Evolutionary conservation across 768 basidiomycete genomes (phyloP), one percentile per base, ranked within the genome.

Genomic region (Tremella mesenterica): DNA sequence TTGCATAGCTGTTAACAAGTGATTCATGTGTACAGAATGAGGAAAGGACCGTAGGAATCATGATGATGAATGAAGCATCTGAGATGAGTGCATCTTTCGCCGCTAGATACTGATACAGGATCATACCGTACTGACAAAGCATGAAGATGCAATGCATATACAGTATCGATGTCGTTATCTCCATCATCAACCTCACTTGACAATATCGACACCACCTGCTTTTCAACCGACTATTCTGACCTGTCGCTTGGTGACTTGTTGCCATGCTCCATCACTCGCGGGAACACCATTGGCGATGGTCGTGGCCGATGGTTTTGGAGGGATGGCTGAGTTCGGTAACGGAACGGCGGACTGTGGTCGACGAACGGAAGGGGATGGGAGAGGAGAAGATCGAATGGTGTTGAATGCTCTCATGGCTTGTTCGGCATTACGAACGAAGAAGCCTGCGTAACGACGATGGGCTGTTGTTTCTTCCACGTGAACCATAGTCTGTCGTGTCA

Each of bases 381-480:
- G 70, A 27, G 83, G 81, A 29, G 76, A 75, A 38, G 76, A 74
- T 57, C 78, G 83, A 60, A 95, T 76, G 55, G 84, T 84, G 64
- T 92, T 89, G 57, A 84, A 78, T 52, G 92, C 86, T 60, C 87
- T 81, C 66, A 89, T 86, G 23, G 90, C 84, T 61, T 90, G 82
- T 73, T 95, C 91, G 4, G 89, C 88, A 73, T 92, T 74, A 48
- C 90, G 85, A 75, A 96, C 92, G 76, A 96, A 96, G 88, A 90
- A 95, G 33, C 90, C 88, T 2, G 90, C 93, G 73, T 89, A 96
- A 45, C 90, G 83, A 43, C 93, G 77, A 14, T 91, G 90, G 18
- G 93, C 83, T 0, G 89, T 95, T 20, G 89, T 90, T 73, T 97
- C 92, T 2, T 88, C 85, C 58, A 97, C 90, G 63, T 93, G 88